These are phyloP conservation scores for Colletotrichum chlorophyti DNA, from an alignment of 2,329 filamentous ascomycete genomes.

Conservation along the genomic window DNA sequence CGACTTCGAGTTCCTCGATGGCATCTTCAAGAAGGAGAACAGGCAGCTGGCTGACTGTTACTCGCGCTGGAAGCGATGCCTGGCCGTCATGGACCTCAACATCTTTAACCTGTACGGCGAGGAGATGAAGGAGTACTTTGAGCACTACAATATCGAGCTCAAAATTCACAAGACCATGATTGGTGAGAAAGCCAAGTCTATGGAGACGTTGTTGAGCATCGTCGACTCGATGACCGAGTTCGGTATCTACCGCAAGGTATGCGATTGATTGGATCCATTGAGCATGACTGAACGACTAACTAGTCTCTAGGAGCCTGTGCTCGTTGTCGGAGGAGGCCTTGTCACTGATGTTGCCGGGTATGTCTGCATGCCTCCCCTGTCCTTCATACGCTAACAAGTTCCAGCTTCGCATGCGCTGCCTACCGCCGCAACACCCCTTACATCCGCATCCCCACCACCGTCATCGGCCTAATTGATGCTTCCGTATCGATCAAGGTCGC, in stretches of 20 bases:
- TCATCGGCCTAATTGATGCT: conserved; percentile 78
- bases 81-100: conserved; percentile 75
- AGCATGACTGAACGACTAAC: conserved; percentile 15
- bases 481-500: conserved; percentile 81
- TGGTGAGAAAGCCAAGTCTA: conserved; percentile 77
- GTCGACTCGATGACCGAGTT: conserved; percentile 79
- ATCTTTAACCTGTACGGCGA: conserved; percentile 73
- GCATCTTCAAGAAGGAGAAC: conserved; percentile 68
- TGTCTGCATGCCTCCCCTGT: conserved; percentile 43
- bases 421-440: conserved; percentile 78
- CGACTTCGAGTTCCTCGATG: conserved; percentile 76
- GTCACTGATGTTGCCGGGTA: conserved; percentile 76
- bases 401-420: conserved; percentile 72
- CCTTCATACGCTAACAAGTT: conserved; percentile 7
- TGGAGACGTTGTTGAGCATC: conserved; percentile 72
- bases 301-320: conserved; percentile 61
- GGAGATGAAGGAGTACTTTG: conserved; percentile 71
- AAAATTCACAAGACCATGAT: conserved; percentile 77
- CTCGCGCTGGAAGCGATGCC: conserved; percentile 66
- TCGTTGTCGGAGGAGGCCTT: conserved; percentile 72
- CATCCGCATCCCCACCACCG: conserved; percentile 76
- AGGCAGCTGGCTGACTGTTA: conserved; percentile 70
- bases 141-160: conserved; percentile 66
- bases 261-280: background rate
- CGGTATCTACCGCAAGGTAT: conserved; percentile 69